phyloP scores from a whole-genome alignment of 169 alveolate genomes.

The Eimeria falciformis region DNA sequence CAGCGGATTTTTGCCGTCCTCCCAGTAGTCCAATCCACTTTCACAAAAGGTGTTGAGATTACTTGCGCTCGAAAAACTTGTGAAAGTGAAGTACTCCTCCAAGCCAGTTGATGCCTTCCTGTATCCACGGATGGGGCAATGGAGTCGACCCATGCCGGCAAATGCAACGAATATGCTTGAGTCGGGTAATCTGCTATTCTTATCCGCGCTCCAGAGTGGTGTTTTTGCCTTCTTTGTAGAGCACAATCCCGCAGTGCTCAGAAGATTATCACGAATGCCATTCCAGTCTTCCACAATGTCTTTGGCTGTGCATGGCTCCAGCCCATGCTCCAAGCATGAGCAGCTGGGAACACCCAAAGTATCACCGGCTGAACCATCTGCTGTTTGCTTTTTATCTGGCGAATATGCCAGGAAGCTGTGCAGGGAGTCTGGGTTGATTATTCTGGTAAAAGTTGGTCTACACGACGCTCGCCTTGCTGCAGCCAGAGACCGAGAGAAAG shows the following conservation, averaged over 20 bases:
- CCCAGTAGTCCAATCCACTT: conserved; percentile 35
- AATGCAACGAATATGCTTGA: conserved; percentile 31
- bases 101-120: not conserved
- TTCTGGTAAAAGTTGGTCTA: conserved; percentile 10
- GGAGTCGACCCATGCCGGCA: conserved; percentile 32
- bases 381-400: not conserved
- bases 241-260: not conserved
- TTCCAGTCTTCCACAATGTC: conserved; percentile 51
- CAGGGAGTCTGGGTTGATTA: not conserved
- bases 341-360: conserved; percentile 1
- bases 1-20: conserved; percentile 18
- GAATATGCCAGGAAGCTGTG: not conserved
- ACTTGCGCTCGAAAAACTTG: not conserved
- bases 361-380: not conserved
- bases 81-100: conserved; percentile 21
- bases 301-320: conserved; percentile 59
- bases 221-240: not conserved
- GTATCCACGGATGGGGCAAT: conserved; percentile 32
- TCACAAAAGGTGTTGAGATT: conserved; percentile 17
- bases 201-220: conserved; percentile 5
- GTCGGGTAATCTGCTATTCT: not conserved
- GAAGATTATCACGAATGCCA: not conserved
- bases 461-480: conserved; percentile 25
- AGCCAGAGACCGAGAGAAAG: too few species aligned
- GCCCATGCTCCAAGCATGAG: conserved; percentile 21